Conservation (phyloP, 306 rosid species). For the Prunus mongolica region DNA sequence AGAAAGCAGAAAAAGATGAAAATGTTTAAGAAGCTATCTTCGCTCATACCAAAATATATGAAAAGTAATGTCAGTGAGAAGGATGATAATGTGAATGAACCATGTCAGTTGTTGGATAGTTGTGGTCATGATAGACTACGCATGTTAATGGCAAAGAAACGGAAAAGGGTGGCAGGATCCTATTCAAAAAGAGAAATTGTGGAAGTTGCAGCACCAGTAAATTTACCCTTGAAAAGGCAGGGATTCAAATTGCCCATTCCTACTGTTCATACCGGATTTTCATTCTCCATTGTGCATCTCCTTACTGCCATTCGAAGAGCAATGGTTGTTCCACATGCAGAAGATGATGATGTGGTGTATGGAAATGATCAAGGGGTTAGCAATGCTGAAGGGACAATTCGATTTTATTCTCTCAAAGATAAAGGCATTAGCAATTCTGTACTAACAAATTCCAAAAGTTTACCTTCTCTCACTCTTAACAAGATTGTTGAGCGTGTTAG, state of each 20-base stretch:
- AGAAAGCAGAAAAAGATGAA: constrained; percentile 2
- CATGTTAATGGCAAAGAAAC: neutral
- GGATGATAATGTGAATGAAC: neutral
- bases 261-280: constrained; percentile 30
- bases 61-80: neutral
- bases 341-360: constrained; percentile 15
- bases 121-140: neutral
- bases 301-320: constrained; percentile 61
- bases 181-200: neutral
- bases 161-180: neutral
- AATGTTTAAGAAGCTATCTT: neutral
- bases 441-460: neutral
- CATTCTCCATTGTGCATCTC: constrained; percentile 58
- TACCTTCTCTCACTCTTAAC: constrained; percentile 44
- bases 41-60: neutral
- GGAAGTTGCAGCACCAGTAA: neutral
- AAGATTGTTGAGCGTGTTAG: constrained; percentile 57
- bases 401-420: neutral
- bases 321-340: constrained; percentile 48
- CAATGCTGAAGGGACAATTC: neutral
- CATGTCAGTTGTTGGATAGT: neutral
- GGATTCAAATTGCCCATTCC: neutral
- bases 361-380: neutral
- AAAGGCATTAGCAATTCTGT: neutral
- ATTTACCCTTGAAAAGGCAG: constrained; percentile 16